phyloP scores from a whole-genome alignment of 148 eudicot species.

The Vaccinium myrtillus region DNA sequence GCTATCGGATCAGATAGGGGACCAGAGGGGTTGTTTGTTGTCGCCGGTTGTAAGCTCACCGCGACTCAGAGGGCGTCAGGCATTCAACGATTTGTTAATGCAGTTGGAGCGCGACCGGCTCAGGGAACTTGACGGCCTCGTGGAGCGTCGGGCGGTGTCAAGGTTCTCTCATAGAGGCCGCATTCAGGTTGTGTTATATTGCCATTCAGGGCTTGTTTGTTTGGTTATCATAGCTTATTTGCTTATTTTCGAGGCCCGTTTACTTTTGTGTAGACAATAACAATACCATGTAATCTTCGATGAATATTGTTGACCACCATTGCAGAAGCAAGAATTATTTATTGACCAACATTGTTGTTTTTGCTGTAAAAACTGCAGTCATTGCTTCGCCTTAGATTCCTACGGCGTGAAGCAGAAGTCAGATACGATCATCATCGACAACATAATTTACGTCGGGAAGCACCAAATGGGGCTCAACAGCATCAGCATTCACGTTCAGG shows the following conservation, averaged over 20 bases:
- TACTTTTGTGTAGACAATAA: background rate
- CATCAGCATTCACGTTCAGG: background rate
- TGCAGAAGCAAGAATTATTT: background rate
- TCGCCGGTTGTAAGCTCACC: constrained; percentile 42
- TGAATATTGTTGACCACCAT: too few relatives aligned
- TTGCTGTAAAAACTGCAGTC: constrained; percentile 29
- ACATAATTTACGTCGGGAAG: background rate
- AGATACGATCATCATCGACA: constrained; percentile 9
- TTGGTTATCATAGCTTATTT: background rate
- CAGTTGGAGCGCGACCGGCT: constrained; percentile 49
- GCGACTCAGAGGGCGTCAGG: constrained; percentile 67
- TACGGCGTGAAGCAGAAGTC: constrained; percentile 34
- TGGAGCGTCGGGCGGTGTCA: constrained; percentile 44
- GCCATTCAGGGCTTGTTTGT: background rate
- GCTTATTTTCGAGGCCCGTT: background rate
- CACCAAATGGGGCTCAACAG: background rate
- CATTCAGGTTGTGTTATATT: constrained; percentile 51
- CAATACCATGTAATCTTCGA: too few relatives aligned
- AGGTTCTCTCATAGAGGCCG: constrained; percentile 66
- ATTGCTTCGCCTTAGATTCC: constrained; percentile 44
- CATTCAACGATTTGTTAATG: constrained; percentile 42
- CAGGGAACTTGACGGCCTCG: constrained; percentile 48
- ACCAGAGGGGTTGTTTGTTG: constrained; percentile 23
- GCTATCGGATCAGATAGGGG: constrained; percentile 21
- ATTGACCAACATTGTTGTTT: background rate